A percentile compares a stretch with the other conserved stretches of the same genome.
These are phyloP conservation scores for Kwoniella sp. DNA, from an alignment of 768 basidiomycete genomes.

Conservation along the genomic window DNA sequence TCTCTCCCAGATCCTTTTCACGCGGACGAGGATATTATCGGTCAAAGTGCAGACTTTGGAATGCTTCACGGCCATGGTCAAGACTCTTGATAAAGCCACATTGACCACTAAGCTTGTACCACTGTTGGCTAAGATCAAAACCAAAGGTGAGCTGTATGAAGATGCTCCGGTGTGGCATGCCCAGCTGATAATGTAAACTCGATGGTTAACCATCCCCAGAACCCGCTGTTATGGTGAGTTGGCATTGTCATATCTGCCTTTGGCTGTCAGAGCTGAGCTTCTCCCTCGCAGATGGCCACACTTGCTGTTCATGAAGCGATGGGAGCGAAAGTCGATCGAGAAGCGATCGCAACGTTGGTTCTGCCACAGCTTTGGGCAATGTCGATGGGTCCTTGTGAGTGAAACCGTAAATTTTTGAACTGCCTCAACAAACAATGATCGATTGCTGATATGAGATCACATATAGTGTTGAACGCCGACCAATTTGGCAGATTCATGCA, in stretches of 20 bases:
- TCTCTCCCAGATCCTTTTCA: conserved; percentile 74
- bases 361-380: conserved; percentile 93
- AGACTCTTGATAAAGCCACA: conserved; percentile 60
- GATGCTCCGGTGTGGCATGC: no score
- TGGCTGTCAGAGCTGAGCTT: no score
- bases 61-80: conserved; percentile 54
- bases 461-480: conserved; percentile 56
- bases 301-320: conserved; percentile 90
- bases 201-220: conserved; percentile 57
- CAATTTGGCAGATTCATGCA: conserved; percentile 94
- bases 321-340: conserved; percentile 90
- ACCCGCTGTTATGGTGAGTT: conserved; percentile 83
- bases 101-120: conserved; percentile 95
- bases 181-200: no score
- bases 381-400: conserved; percentile 90
- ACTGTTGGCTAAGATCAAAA: conserved; percentile 87
- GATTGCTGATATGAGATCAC: neutral
- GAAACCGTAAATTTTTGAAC: no score
- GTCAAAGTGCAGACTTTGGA: conserved; percentile 72
- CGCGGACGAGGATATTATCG: conserved; percentile 81
- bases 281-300: conserved; percentile 70
- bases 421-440: no score
- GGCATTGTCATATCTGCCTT: no score
- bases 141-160: conserved; percentile 64
- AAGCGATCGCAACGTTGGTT: conserved; percentile 84